Evolutionary conservation across 2,329 filamentous ascomycete genomes (phyloP).

Genomic region (Aspergillus ochraceoroseus): DNA sequence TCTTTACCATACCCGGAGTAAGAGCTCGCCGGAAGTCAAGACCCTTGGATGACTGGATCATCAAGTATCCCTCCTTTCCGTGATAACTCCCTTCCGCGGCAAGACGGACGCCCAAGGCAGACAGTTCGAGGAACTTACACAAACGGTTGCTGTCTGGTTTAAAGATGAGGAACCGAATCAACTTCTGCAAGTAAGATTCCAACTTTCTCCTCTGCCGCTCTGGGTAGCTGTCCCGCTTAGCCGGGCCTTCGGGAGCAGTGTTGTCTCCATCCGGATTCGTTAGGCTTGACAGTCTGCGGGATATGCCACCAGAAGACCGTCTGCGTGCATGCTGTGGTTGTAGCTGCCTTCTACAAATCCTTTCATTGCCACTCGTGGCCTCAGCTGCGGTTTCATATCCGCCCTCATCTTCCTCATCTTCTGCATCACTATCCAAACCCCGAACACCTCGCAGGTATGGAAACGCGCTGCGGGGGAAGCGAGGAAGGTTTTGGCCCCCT

Average conservation of each 20-base stretch:
- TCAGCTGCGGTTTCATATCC: slow-evolving; percentile 53
- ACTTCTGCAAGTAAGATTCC: slow-evolving; percentile 84
- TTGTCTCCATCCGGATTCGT: slow-evolving; percentile 38
- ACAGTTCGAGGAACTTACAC: slow-evolving; percentile 93
- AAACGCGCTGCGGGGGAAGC: slow-evolving; percentile 83
- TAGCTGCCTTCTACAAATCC: slow-evolving; percentile 42
- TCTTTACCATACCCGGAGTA: slow-evolving; percentile 71
- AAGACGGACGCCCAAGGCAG: slow-evolving; percentile 84
- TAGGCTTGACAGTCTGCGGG: slow-evolving; percentile 56
- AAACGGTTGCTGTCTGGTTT: slow-evolving; percentile 89
- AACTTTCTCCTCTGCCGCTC: slow-evolving; percentile 79
- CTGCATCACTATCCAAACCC: slow-evolving; percentile 74
- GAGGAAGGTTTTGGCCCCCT: slow-evolving; percentile 71
- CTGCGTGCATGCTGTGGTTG: slow-evolving; percentile 40
- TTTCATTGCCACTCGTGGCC: slow-evolving; percentile 64
- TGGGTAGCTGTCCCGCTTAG: slow-evolving; percentile 58
- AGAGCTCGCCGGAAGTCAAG: slow-evolving; percentile 78
- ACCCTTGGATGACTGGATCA: slow-evolving; percentile 87
- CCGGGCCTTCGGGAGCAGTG: slow-evolving; percentile 36
- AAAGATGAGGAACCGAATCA: slow-evolving; percentile 97
- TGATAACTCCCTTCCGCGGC: slow-evolving; percentile 96
- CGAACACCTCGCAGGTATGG: slow-evolving; percentile 81
- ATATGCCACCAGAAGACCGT: slow-evolving; percentile 53
- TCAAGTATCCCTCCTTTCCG: slow-evolving; percentile 90
- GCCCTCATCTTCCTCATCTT: slow-evolving; percentile 56